Base-by-base conservation (phyloP, 1,284 basidiomycete species). In the Stygiomarasmius scandens region DNA sequence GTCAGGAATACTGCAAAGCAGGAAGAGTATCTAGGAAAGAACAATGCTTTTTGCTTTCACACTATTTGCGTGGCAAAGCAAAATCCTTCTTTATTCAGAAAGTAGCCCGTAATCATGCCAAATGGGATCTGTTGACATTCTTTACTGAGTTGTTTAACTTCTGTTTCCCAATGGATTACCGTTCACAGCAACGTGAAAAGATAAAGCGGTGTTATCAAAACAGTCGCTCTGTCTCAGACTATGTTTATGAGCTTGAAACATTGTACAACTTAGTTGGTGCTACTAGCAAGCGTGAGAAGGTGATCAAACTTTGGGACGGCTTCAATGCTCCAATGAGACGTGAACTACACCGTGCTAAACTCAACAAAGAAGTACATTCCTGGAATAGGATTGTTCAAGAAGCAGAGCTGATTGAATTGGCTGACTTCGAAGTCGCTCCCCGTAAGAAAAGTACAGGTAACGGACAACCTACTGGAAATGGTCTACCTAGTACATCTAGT, bases 231-330 rank as follows among this genome's bases (percentile, higher is more conserved):
- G 56, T 58, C 16, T 19, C 25, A 14, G 56, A 58, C 22, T 58
- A 58, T 47, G 46, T 41, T 2, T 34, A 53, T 22, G 36, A 58
- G 54, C 27, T 54, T 2, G 47, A 43, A 11, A 49, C 19, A 8
- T 44, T 58, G 19, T 29, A 38, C 22, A 49, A 49, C 36, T 27
- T 54, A 10, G 24, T 45, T 10, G 56, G 56, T 3, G 20, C 34
- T 24, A n/a, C 48, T 20, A 48, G 52, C n/a, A 44, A 54, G 34
- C 46, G 46, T 20, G 34, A 53, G 23, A 19, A 16, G 9, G 52
- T 53, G 9, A 54, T 58, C 27, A 58, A 54, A 27, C 24, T 58
- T 5, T 58, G 56, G 56, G 52, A 58, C 22, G 51, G 56, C n/a
- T n/a, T n/a, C n/a, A n/a, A n/a, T n/a, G 8, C 49, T 58, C 4